phyloP scores from a whole-genome alignment of 176 grass and related monocot species.

The Oryza officinalis region DNA sequence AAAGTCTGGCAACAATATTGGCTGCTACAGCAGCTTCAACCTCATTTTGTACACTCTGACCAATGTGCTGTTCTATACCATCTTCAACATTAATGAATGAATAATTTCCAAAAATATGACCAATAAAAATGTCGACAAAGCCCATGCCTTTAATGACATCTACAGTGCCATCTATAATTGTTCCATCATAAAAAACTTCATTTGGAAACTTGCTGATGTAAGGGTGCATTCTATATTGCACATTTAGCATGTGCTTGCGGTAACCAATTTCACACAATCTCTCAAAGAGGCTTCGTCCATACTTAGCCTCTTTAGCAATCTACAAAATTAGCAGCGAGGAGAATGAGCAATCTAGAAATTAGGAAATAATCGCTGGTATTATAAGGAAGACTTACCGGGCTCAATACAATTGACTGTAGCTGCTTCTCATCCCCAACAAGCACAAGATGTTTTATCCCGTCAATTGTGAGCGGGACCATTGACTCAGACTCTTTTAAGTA shows the following conservation, averaged over 20 bases:
- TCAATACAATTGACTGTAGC: slow-evolving; percentile 39
- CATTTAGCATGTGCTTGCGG: slow-evolving; percentile 36
- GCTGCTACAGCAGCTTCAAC: slow-evolving; percentile 14
- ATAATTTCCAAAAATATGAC: slow-evolving; percentile 30
- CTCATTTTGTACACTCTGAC: slow-evolving; percentile 40
- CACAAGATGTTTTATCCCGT: slow-evolving; percentile 30
- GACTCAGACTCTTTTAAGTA: background rate
- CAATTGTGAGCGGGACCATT: slow-evolving; percentile 18
- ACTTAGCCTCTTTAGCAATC: slow-evolving; percentile 31
- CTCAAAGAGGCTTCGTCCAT: slow-evolving; percentile 50
- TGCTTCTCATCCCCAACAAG: slow-evolving; percentile 55
- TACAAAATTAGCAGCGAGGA: slow-evolving; percentile 10
- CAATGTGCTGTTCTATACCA: background rate
- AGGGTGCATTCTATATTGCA: slow-evolving; percentile 67
- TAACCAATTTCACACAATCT: slow-evolving; percentile 35
- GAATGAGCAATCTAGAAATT: background rate
- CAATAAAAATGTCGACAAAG: background rate
- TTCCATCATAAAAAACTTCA: slow-evolving; percentile 26
- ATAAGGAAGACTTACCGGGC: slow-evolving; percentile 27
- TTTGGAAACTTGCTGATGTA: slow-evolving; percentile 48
- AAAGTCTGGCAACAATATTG: slow-evolving; percentile 39
- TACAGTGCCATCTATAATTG: slow-evolving; percentile 33
- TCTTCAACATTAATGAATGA: slow-evolving; percentile 51
- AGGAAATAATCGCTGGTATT: background rate
- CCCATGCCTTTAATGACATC: slow-evolving; percentile 31